A percentile compares a stretch with the other conserved stretches of the same genome.
phyloP scores from a whole-genome alignment of 257 asterid genomes.

The Solanum tarapatanum region DNA sequence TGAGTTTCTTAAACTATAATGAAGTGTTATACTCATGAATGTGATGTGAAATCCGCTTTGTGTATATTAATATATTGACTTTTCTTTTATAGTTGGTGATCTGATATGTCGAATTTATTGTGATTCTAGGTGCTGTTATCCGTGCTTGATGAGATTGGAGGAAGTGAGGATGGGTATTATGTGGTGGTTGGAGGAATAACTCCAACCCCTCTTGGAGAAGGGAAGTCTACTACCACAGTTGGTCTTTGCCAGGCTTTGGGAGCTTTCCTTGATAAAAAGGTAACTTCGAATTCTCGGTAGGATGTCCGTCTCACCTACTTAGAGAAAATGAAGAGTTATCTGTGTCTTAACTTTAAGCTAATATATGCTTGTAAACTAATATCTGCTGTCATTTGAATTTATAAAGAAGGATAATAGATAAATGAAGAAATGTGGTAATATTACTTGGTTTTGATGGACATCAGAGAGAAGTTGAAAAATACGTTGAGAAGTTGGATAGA shows the following conservation, averaged over 20 bases:
- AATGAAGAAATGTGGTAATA: background rate
- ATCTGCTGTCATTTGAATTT: background rate
- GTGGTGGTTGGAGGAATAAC: conserved; percentile 97
- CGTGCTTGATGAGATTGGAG: conserved; percentile 60
- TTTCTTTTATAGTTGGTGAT: background rate
- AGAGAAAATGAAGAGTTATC: background rate
- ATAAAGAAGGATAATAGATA: background rate
- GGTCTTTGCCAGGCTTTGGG: conserved; percentile 99
- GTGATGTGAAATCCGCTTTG: background rate
- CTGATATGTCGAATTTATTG: background rate
- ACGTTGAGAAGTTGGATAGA: background rate
- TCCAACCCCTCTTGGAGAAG: conserved; percentile 99
- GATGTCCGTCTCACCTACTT: background rate
- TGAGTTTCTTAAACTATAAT: background rate
- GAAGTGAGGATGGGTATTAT: conserved; percentile 65
- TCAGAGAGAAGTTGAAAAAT: background rate
- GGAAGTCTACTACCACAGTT: conserved; percentile 92
- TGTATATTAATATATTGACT: background rate
- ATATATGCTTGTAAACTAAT: background rate
- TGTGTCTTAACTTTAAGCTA: background rate
- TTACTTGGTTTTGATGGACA: background rate
- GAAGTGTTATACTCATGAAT: background rate
- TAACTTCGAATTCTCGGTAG: background rate
- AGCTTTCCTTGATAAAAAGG: conserved; percentile 91
- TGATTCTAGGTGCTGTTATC: conserved; percentile 58